phyloP scores from a whole-genome alignment of 352 stramenopile genomes.

The Globisporangium spinosum region DNA sequence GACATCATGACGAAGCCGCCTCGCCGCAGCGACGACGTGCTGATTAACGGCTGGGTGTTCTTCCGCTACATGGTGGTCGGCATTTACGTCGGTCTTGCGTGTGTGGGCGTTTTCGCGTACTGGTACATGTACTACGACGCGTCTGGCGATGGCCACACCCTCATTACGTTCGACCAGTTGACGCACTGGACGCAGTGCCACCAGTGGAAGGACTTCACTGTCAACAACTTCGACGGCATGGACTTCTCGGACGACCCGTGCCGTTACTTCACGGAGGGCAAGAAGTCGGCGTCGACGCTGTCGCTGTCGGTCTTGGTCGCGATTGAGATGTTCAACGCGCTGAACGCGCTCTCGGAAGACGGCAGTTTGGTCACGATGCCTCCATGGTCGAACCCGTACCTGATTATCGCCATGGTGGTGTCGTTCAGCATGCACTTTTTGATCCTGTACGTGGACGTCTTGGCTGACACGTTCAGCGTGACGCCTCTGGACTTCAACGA shows the following conservation, averaged over 20 bases:
- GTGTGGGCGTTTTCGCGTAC: conserved; percentile 91
- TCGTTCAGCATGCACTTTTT: conserved; percentile 93
- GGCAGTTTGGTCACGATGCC: conserved; percentile 90
- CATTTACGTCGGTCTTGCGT: conserved; percentile 92
- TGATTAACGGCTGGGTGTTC: conserved; percentile 98
- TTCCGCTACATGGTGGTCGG: conserved; percentile 96
- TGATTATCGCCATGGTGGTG: conserved; percentile 91
- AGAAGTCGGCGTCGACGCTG: conserved; percentile 90
- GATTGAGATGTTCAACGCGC: conserved; percentile 95
- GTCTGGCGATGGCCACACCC: conserved; percentile 89
- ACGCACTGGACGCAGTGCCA: conserved; percentile 90
- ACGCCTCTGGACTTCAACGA: conserved; percentile 90
- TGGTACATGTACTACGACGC: conserved; percentile 92
- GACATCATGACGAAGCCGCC: conserved; percentile 97
- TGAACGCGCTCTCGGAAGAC: conserved; percentile 93
- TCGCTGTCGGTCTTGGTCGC: conserved; percentile 92
- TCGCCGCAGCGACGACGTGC: conserved; percentile 93
- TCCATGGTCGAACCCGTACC: conserved; percentile 92
- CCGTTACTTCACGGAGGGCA: conserved; percentile 92
- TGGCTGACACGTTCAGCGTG: conserved; percentile 92
- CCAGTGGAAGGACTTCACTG: conserved; percentile 89
- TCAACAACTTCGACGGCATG: conserved; percentile 90
- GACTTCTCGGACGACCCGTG: conserved; percentile 89
- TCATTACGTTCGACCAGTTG: conserved; percentile 89
- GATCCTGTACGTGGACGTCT: conserved; percentile 92